Evolutionary conservation across 345 rosid species (phyloP), one percentile per base, ranked within the genome.

Genomic region (Fremontodendron californicum): DNA sequence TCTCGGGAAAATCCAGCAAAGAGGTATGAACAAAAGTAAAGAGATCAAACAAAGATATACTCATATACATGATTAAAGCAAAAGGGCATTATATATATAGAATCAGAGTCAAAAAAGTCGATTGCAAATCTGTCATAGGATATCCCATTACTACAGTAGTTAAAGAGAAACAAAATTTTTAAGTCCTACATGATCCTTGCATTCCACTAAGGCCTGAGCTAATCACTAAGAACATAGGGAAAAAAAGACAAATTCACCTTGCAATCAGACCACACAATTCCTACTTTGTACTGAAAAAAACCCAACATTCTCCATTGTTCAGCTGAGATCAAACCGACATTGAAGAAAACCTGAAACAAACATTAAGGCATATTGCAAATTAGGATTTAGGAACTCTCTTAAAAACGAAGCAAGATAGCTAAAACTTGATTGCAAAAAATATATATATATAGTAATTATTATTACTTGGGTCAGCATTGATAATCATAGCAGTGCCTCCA

Each of bases 401-500:
- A 18, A 49, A 10, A 58, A 10, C 35, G 27, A 35, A 45, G 29
- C 15, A 65, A 39, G 48, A 39, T 21, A 0, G 9, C 11, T n/a
- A 40, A 18, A 21, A 39, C 48, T 43, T 52, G 9, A 23, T n/a
- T 57, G 15, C 23, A 39, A 15, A 2, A 52, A 4, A 54, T 3
- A 37, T 45, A 45, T 9, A 45, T 45, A 31, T 19, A 8, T 54
- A 45, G 49, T 48, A 27, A 31, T 48, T 15, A 11, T 0, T 31
- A 80, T 84, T 85, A 91, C 95, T 91, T 64, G 93, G 91, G 35
- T 91, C 90, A 71, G 88, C 81, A 27, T 87, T 87, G 77, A 89
- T 89, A 51, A 91, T 72, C 90, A 91, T 89, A 46, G 95, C 95
- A 19, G 91, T 91, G 51, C 95, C 93, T 42, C 94, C 91, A 40